These are phyloP conservation scores for Trichosanthes truncata DNA, from an alignment of 306 rosid genomes.

Conservation along the genomic window DNA sequence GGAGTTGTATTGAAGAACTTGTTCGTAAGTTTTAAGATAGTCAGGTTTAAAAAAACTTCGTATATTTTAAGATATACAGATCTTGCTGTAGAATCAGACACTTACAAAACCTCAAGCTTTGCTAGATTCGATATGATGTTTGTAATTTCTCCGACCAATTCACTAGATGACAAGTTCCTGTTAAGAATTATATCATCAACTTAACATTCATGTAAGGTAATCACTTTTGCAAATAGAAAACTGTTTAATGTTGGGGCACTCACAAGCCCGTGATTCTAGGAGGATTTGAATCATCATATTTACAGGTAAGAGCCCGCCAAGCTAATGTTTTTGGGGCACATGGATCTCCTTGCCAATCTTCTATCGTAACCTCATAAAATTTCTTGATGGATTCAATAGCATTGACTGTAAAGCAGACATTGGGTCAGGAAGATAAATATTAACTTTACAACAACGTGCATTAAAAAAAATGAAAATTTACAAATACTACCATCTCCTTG, in stretches of 20 bases:
- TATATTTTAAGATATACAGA: too few relatives aligned
- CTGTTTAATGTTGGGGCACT: not conserved
- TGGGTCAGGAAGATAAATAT: not conserved
- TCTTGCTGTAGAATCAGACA: not conserved
- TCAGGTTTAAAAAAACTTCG: too few relatives aligned
- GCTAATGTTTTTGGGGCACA: constrained; percentile 16
- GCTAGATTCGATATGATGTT: not conserved
- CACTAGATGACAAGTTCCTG: not conserved
- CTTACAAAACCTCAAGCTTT: not conserved
- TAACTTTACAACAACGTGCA: too few relatives aligned
- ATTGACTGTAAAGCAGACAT: constrained; percentile 8
- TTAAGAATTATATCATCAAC: not conserved
- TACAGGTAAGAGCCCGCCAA: constrained; percentile 29
- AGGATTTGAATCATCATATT: not conserved
- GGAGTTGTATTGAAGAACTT: too few relatives aligned
- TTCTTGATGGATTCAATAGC: constrained; percentile 23
- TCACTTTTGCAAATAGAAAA: not conserved
- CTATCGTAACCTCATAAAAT: constrained; percentile 5
- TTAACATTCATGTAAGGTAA: not conserved
- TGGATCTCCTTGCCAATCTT: constrained; percentile 38
- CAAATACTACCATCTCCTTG: constrained; percentile 21
- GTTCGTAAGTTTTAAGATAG: too few relatives aligned
- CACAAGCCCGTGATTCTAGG: constrained; percentile 38
- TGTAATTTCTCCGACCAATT: not conserved
- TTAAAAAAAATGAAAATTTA: not conserved